phyloP scores from a whole-genome alignment of 768 basidiomycete species.

The Phanerochaete sordida region DNA sequence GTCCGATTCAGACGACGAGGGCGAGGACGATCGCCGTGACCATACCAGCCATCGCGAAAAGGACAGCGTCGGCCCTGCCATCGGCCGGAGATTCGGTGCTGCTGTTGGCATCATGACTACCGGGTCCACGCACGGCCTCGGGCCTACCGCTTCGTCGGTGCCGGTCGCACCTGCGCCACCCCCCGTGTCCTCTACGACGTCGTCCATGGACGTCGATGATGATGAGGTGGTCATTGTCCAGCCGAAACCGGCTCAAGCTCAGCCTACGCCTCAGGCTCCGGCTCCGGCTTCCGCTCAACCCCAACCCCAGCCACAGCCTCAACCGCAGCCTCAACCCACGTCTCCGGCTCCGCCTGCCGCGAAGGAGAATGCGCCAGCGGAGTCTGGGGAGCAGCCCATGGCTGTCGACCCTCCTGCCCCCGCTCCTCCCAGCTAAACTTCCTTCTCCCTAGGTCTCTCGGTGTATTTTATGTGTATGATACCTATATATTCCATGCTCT shows the following conservation, averaged over 20 bases:
- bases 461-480: background rate
- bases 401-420: constrained; percentile 8
- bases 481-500: background rate
- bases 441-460: background rate
- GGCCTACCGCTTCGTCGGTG: constrained; percentile 66
- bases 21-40: constrained; percentile 79
- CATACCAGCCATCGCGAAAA: constrained; percentile 55
- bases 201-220: constrained; percentile 16
- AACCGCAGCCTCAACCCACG: constrained; percentile 1
- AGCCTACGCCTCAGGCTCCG: constrained; percentile 12
- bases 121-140: constrained; percentile 65
- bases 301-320: background rate
- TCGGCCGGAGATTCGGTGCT: constrained; percentile 52
- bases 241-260: no score
- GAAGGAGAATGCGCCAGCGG: background rate
- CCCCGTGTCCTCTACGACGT: constrained; percentile 7
- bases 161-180: constrained; percentile 21
- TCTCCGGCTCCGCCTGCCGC: no score
- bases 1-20: constrained; percentile 98
- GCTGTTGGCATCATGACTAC: constrained; percentile 71
- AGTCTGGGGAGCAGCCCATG: background rate
- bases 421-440: background rate
- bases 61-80: constrained; percentile 37
- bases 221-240: constrained; percentile 14
- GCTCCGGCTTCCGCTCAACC: constrained; percentile 10